Evolutionary conservation across 805 yeast species (phyloP).

Genomic region (Zygoascus tannicola): DNA sequence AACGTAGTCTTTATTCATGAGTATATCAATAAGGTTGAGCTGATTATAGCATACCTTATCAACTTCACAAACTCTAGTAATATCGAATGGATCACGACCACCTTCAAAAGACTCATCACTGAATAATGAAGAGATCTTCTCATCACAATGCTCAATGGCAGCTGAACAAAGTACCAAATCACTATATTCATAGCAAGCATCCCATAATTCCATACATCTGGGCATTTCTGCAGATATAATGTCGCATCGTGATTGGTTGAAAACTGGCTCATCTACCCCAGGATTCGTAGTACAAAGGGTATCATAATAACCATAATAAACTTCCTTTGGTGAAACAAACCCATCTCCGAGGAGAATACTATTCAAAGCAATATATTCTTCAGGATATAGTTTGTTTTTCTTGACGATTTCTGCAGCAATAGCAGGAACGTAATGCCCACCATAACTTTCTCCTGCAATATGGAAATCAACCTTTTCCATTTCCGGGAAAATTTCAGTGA

Average conservation of each 20-base stretch:
- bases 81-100: constrained; percentile 56
- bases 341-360: constrained; percentile 91
- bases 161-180: constrained; percentile 55
- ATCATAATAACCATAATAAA: constrained; percentile 68
- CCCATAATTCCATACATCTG: constrained; percentile 52
- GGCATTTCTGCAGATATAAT: constrained; percentile 53
- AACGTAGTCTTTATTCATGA: constrained; percentile 45
- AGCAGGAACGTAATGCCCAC: constrained; percentile 88
- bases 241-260: constrained; percentile 59
- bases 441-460: constrained; percentile 86
- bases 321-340: constrained; percentile 63
- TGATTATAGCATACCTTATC: constrained; percentile 50
- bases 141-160: constrained; percentile 74
- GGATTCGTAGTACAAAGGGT: constrained; percentile 84
- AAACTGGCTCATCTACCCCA: constrained; percentile 65
- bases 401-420: constrained; percentile 48
- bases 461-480: constrained; percentile 48
- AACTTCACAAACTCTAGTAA: constrained; percentile 49
- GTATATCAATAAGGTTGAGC: constrained; percentile 41
- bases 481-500: constrained; percentile 71
- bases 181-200: constrained; percentile 57
- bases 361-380: constrained; percentile 51
- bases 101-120: constrained; percentile 27
- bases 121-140: constrained; percentile 56
- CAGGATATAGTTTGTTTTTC: constrained; percentile 28